phyloP scores from a whole-genome alignment of 2,329 filamentous ascomycete species.

The Colletotrichum viniferum region DNA sequence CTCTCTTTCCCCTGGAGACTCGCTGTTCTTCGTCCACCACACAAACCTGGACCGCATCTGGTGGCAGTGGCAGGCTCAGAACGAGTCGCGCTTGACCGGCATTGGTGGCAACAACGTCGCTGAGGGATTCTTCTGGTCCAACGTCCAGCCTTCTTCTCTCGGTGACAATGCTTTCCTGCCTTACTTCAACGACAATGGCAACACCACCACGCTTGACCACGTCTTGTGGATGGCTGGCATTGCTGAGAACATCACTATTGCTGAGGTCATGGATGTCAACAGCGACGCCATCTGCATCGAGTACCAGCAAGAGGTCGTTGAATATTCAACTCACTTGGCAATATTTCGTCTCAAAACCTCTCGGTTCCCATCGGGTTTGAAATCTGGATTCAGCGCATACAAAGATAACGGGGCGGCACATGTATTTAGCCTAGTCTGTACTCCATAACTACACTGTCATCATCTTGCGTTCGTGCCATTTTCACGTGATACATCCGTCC shows the following conservation, averaged over 20 bases:
- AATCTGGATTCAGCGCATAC: background rate
- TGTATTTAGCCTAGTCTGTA: background rate
- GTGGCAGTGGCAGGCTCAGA: slow-evolving; percentile 8
- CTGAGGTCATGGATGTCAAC: slow-evolving; percentile 10
- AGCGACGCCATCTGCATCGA: slow-evolving; percentile 6
- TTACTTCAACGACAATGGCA: slow-evolving; percentile 8
- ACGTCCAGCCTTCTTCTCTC: background rate
- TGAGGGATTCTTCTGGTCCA: background rate
- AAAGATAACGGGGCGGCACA: background rate
- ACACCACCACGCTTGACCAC: slow-evolving; percentile 6
- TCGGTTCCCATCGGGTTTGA: fast-evolving
- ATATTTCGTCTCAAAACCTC: fast-evolving
- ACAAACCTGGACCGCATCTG: slow-evolving; percentile 7
- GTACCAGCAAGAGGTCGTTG: background rate
- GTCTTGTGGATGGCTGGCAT: slow-evolving; percentile 1
- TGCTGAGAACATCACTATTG: slow-evolving; percentile 11
- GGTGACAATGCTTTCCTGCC: background rate
- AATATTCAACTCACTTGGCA: background rate
- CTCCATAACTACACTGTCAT: fast-evolving
- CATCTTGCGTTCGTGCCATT: background rate
- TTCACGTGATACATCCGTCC: too few species aligned
- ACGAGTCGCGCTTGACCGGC: slow-evolving; percentile 16
- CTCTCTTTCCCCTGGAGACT: slow-evolving; percentile 2
- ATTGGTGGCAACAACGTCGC: slow-evolving; percentile 10
- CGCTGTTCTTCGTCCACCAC: slow-evolving; percentile 9